These are phyloP conservation scores for Ophiostoma ips DNA, from an alignment of 2,329 filamentous ascomycete species.

Conservation along the genomic window DNA sequence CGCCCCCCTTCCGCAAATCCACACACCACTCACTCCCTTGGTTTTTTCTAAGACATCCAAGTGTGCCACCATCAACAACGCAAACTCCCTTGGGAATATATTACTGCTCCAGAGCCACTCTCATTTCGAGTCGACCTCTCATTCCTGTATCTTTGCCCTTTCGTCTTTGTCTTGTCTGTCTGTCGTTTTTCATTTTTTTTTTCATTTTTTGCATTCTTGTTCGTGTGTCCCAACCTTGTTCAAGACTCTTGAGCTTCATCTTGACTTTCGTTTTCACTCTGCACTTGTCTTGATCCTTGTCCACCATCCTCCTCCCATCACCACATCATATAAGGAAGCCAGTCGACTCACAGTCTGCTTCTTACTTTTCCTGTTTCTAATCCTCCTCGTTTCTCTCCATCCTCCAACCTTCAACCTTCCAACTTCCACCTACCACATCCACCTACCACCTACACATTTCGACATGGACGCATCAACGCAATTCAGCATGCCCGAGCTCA, in stretches of 20 bases:
- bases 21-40: not conserved
- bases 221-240: slow-evolving; percentile 1
- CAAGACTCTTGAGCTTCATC: no score
- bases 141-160: not conserved
- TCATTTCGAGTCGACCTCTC: slow-evolving; percentile 9
- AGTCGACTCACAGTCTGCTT: no score
- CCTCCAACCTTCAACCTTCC: not conserved
- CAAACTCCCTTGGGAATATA: slow-evolving; percentile 12
- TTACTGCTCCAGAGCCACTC: slow-evolving; percentile 11
- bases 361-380: not conserved
- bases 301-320: not conserved
- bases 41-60: slow-evolving; percentile 1
- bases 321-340: not conserved
- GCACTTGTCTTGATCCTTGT: no score
- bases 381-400: not conserved
- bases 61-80: slow-evolving; percentile 11
- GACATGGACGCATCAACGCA: slow-evolving; percentile 31
- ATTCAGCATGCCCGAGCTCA: slow-evolving; percentile 42
- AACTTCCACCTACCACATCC: not conserved
- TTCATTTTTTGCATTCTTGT: not conserved
- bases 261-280: no score
- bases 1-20: not conserved
- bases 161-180: not conserved
- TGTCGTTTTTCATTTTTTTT: not conserved
- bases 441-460: not conserved